Evolutionary conservation across 495 filamentous ascomycete species (phyloP), one percentile per base, ranked within the genome.

Genomic region (Wilcoxina mikolae): DNA sequence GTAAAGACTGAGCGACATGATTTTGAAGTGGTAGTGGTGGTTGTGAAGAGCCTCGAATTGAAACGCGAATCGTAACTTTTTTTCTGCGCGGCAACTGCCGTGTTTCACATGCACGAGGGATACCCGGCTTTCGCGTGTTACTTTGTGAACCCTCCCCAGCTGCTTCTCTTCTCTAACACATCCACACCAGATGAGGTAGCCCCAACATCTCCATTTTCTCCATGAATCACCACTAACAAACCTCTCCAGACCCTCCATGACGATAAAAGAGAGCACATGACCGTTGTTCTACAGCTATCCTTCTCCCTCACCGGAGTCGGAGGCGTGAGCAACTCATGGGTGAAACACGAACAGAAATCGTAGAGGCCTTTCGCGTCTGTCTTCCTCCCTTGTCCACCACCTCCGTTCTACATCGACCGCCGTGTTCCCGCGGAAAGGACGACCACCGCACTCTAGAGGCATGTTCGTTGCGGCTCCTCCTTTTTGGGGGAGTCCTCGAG

Each of bases 1-100:
- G 31, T 66, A 66, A 47, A 66, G 57, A 27, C 54, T 56, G 44
- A 66, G 54, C 47, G 63, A 66, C 63, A 66, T 66, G 11, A 15
- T 57, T 54, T 15, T 18, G 17, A 10, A 42, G 3, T 35, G 28
- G 3, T 38, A 17, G 41, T 18, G 9, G 53, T 17, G 20, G 29
- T 20, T 7, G 29, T 10, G 4, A 33, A 39, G 33, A 49, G 12
- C 12, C 24, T 15, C 24, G 23, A 29, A 43, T 5, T 12, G 39
- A 20, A 43, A 18, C 10, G 7, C 20, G 7, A 35, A 35, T 35
- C 15, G 7, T 7, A 35, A 43, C 17, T 43, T 43, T 43, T 43
- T 43, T 43, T 43, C 9, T 35, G 31, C 7, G 31, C 15, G 15
- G 31, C 31, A 35, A 15, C 31, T 35, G 31, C 7, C 7, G 31